These are phyloP conservation scores for Fusarium globosum DNA, from an alignment of 2,329 filamentous ascomycete species.

Conservation along the genomic window DNA sequence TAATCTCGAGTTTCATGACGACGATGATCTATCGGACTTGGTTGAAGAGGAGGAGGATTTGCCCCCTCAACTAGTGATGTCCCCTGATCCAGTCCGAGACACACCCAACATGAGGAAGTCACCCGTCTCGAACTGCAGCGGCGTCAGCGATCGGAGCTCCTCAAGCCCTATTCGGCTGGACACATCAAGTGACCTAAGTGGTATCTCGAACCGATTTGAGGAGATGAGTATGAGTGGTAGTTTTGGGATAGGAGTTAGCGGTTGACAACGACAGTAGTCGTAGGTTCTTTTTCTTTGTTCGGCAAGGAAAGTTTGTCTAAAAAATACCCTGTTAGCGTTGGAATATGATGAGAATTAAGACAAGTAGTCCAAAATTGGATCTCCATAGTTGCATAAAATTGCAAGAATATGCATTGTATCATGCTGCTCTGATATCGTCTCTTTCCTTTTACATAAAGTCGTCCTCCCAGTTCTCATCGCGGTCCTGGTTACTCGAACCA, in stretches of 20 bases:
- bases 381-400: neutral
- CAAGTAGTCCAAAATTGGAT: neutral
- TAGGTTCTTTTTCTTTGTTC: neutral
- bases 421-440: neutral
- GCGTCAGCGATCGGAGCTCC: constrained; percentile 36
- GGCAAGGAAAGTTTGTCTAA: neutral
- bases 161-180: constrained; percentile 46
- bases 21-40: constrained; percentile 45
- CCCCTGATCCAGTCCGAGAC: constrained; percentile 12
- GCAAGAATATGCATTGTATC: neutral
- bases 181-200: constrained; percentile 43
- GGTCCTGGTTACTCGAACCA: constrained; percentile 84
- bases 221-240: constrained; percentile 49
- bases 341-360: neutral
- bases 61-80: constrained; percentile 22
- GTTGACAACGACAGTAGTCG: constrained; percentile 25
- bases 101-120: constrained; percentile 2
- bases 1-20: constrained; percentile 14
- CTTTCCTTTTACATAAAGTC: constrained; percentile 83
- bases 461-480: constrained; percentile 80
- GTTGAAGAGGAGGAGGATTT: constrained; percentile 45
- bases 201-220: constrained; percentile 47
- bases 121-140: constrained; percentile 26
- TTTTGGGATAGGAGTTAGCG: constrained; percentile 48
- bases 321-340: constrained; percentile 33